A percentile compares a stretch with the other conserved stretches of the same genome.
phyloP scores from a whole-genome alignment of 352 stramenopile species.

The Phytophthora brassicae region DNA sequence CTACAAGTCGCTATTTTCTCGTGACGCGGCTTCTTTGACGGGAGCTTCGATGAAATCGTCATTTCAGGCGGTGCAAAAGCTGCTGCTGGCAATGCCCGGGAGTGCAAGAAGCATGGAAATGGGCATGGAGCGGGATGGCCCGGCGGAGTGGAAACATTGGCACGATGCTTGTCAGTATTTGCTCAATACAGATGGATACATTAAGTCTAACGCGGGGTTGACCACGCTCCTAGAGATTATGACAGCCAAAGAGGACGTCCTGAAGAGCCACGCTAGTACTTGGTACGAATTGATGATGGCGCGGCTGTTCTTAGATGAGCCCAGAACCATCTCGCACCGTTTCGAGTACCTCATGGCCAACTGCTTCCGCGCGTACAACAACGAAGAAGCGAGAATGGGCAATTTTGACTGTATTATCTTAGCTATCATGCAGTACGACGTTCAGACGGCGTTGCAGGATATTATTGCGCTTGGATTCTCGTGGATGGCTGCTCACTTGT shows the following conservation, averaged over 20 bases:
- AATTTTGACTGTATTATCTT: constrained; percentile 85
- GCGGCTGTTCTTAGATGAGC: constrained; percentile 70
- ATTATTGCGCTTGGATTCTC: constrained; percentile 67
- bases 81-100: constrained; percentile 74
- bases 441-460: constrained; percentile 65
- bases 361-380: constrained; percentile 58
- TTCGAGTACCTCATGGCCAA: constrained; percentile 83
- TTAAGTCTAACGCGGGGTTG: constrained; percentile 52
- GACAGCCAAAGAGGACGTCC: constrained; percentile 44
- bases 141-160: constrained; percentile 59
- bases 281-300: constrained; percentile 87
- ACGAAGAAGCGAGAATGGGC: constrained; percentile 48
- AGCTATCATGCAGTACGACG: constrained; percentile 76
- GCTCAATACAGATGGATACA: constrained; percentile 50
- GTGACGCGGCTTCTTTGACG: constrained; percentile 43
- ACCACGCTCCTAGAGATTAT: constrained; percentile 62
- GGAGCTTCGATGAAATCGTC: constrained; percentile 43
- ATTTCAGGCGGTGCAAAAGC: constrained; percentile 61
- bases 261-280: constrained; percentile 42
- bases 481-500: constrained; percentile 75
- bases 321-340: constrained; percentile 70
- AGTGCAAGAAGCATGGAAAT: constrained; percentile 8
- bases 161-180: constrained; percentile 63
- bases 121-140: constrained; percentile 14
- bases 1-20: constrained; percentile 52